Percentiles rank a stretch among this genome's conserved stretches.
Conservation (phyloP, 768 basidiomycete species). For the Russula sp. region DNA sequence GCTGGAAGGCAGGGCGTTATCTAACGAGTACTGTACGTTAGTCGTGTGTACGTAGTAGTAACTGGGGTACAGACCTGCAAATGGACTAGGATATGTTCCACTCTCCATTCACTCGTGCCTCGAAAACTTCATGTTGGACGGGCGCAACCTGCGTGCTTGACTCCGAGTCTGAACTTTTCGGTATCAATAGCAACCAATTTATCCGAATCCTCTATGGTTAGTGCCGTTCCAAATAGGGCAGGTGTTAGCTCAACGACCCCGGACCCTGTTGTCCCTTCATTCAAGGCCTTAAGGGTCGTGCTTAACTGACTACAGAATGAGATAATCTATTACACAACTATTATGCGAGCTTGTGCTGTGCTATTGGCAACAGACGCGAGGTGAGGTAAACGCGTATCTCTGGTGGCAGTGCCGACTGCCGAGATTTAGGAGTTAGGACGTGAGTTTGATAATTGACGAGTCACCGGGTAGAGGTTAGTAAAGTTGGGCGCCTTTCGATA, state of each 20-base stretch:
- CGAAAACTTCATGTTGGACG: not conserved
- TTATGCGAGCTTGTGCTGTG: not conserved
- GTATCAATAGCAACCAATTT: not conserved
- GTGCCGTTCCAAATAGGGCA: not conserved
- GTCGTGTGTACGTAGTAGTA: not conserved
- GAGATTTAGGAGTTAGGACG: too few species aligned
- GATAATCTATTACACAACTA: not conserved
- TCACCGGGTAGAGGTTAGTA: too few species aligned
- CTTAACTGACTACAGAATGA: too few species aligned
- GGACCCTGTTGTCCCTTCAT: not conserved
- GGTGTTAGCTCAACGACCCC: not conserved
- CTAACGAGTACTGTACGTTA: not conserved
- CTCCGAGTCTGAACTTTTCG: not conserved
- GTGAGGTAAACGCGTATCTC: conserved; percentile 16
- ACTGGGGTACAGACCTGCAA: not conserved
- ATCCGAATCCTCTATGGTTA: too few species aligned
- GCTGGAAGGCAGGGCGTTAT: not conserved
- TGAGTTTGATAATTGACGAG: conserved; percentile 8
- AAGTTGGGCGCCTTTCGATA: too few species aligned
- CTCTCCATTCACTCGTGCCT: not conserved
- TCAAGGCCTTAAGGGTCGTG: too few species aligned
- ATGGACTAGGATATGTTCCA: not conserved
- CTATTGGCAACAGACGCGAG: conserved; percentile 43
- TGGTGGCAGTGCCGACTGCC: conserved; percentile 13
- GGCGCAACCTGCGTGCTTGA: not conserved